These are phyloP conservation scores for Bonnemaisonia californica DNA, from an alignment of 31 red algal species.

Conservation along the genomic window DNA sequence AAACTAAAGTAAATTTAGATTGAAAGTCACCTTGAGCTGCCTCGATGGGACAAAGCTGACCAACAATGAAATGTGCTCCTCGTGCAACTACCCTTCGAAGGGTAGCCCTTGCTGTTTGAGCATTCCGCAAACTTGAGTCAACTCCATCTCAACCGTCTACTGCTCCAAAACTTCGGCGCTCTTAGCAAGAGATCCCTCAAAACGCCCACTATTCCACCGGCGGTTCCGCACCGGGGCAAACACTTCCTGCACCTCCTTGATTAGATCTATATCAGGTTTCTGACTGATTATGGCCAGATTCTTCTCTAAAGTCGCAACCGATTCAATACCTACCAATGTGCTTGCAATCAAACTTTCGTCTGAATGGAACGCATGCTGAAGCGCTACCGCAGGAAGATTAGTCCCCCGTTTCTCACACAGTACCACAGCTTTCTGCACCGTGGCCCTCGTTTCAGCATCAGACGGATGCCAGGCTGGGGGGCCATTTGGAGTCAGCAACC, in stretches of 20 bases:
- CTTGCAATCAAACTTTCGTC: constrained; percentile 37
- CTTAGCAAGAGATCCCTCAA: constrained; percentile 12
- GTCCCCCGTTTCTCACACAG: constrained; percentile 51
- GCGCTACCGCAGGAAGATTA: constrained; percentile 68
- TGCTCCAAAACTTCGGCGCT: too few relatives aligned
- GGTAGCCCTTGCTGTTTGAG: too few relatives aligned
- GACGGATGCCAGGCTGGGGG: constrained; percentile 93
- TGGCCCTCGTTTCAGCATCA: constrained; percentile 57
- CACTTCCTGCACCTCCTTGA: constrained; percentile 68
- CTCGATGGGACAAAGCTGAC: too few relatives aligned
- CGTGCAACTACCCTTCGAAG: too few relatives aligned
- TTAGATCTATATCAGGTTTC: constrained; percentile 46
- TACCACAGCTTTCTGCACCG: constrained; percentile 39
- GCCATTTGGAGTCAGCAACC: constrained; percentile 80
- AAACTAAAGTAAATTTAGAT: too few relatives aligned
- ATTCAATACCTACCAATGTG: constrained; percentile 96
- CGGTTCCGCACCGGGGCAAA: constrained; percentile 79
- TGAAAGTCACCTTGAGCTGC: too few relatives aligned
- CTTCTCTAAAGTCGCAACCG: constrained; percentile 69
- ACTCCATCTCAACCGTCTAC: too few relatives aligned
- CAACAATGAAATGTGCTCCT: too few relatives aligned
- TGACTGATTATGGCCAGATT: constrained; percentile 43
- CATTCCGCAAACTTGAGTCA: too few relatives aligned
- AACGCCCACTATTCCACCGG: constrained; percentile 51
- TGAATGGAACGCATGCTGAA: constrained; percentile 77